Percentiles rank a stretch among this genome's conserved stretches.
Conservation (phyloP, 2,329 filamentous ascomycete genomes). For the Ophiosphaerella herpotricha region DNA sequence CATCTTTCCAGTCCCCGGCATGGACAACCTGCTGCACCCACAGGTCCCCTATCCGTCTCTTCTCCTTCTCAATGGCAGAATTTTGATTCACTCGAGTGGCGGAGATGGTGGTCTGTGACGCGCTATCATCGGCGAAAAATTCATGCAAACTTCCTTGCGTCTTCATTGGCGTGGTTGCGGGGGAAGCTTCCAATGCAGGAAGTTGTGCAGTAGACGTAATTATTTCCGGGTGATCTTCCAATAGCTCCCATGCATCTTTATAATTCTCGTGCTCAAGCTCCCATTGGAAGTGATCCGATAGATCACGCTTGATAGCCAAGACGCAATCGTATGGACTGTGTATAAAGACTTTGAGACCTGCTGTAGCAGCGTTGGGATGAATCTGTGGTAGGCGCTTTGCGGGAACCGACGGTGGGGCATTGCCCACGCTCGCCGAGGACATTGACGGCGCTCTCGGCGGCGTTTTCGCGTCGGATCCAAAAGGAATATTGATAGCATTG, state of each 20-base stretch:
- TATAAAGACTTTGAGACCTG: conserved; percentile 83
- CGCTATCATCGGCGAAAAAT: conserved; percentile 72
- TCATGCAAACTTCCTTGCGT: conserved; percentile 58
- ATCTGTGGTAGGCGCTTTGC: conserved; percentile 34
- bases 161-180: conserved; percentile 51
- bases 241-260: conserved; percentile 82
- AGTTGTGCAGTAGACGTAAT: conserved; percentile 49
- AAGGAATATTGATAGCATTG: conserved; percentile 64
- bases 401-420: conserved; percentile 21
- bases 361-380: conserved; percentile 57
- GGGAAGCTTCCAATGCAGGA: conserved; percentile 42
- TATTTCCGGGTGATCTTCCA: conserved; percentile 84
- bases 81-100: conserved; percentile 60
- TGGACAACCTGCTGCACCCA: conserved; percentile 89
- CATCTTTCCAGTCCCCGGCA: conserved; percentile 73
- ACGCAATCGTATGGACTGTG: conserved; percentile 97
- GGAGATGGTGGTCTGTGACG: conserved; percentile 65
- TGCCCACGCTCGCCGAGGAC: conserved; percentile 42
- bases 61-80: conserved; percentile 80
- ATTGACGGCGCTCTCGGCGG: conserved; percentile 32
- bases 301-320: conserved; percentile 84
- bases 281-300: conserved; percentile 85
- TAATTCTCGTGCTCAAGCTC: conserved; percentile 80
- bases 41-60: conserved; percentile 85
- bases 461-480: conserved; percentile 45